Conservation (phyloP, 768 basidiomycete species). For the Mycena pura region DNA sequence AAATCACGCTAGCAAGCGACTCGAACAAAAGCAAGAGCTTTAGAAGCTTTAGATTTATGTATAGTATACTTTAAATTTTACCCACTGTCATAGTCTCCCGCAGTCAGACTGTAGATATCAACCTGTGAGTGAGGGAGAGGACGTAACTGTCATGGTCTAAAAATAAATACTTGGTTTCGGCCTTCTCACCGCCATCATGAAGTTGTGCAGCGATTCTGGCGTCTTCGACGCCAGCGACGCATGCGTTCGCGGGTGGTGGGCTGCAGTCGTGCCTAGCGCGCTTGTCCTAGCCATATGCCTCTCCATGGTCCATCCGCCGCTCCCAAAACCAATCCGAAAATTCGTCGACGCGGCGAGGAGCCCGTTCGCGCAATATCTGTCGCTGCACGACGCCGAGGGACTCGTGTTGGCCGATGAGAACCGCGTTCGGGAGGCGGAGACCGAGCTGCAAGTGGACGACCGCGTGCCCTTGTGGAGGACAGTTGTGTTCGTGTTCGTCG, state of each 20-base stretch:
- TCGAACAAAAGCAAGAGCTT: too few species aligned
- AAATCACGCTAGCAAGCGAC: too few species aligned
- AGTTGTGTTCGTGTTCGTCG: slow-evolving; percentile 58
- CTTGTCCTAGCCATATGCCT: slow-evolving; percentile 54
- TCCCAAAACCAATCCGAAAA: slow-evolving; percentile 34
- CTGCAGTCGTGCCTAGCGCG: slow-evolving; percentile 52
- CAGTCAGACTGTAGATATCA: too few species aligned
- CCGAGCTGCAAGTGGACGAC: slow-evolving; percentile 26
- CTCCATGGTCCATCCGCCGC: slow-evolving; percentile 35
- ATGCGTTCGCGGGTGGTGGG: slow-evolving; percentile 61
- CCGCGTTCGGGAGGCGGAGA: slow-evolving; percentile 9
- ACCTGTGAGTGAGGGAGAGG: too few species aligned
- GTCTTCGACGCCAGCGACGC: slow-evolving; percentile 50
- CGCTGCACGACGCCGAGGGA: slow-evolving; percentile 63
- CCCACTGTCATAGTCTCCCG: too few species aligned
- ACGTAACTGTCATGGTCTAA: too few species aligned
- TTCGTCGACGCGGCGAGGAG: slow-evolving; percentile 32
- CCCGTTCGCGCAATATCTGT: slow-evolving; percentile 51
- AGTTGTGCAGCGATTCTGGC: slow-evolving; percentile 40
- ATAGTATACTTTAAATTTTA: too few species aligned
- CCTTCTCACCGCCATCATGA: slow-evolving; percentile 32
- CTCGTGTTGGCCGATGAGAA: slow-evolving; percentile 37
- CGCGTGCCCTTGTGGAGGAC: slow-evolving; percentile 65
- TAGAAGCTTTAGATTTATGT: too few species aligned
- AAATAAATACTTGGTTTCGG: too few species aligned